phyloP scores from a whole-genome alignment of 192 early-diverging fungal genomes.

The Lunasporangiospora selenospora region DNA sequence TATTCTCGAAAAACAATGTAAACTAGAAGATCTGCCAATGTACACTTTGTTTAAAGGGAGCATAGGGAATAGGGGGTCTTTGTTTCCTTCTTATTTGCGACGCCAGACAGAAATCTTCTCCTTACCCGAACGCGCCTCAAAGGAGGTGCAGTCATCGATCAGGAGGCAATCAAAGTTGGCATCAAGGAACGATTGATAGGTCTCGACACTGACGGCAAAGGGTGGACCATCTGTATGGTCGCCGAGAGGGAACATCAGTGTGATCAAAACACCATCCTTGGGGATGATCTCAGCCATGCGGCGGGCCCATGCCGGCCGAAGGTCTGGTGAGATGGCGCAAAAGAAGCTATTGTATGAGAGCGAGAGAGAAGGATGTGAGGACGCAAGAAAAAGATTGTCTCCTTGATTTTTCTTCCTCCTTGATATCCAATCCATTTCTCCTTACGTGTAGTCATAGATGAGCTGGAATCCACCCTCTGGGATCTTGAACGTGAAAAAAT shows the following conservation, averaged over 20 bases:
- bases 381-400: no score
- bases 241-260: constrained; percentile 80
- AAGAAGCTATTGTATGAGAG: no score
- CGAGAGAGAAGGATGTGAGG: no score
- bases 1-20: no score
- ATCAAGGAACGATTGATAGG: constrained; percentile 64
- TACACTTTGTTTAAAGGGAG: no score
- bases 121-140: constrained; percentile 58
- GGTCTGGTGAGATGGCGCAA: constrained; percentile 73
- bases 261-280: constrained; percentile 73
- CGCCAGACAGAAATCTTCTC: constrained; percentile 75
- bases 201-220: constrained; percentile 65
- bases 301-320: constrained; percentile 68
- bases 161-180: constrained; percentile 69
- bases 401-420: no score
- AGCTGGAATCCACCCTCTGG: constrained; percentile 69
- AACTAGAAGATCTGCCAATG: no score
- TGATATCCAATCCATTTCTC: no score
- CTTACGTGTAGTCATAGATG: constrained; percentile 84
- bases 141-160: constrained; percentile 64
- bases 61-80: no score
- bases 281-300: constrained; percentile 69
- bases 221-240: constrained; percentile 76
- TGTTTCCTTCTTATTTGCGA: constrained; percentile 38
- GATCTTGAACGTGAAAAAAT: constrained; percentile 77